A percentile compares a stretch with the other conserved stretches of the same genome.
phyloP scores from a whole-genome alignment of 23 red algal genomes.

The Rhodosorus marinus region DNA sequence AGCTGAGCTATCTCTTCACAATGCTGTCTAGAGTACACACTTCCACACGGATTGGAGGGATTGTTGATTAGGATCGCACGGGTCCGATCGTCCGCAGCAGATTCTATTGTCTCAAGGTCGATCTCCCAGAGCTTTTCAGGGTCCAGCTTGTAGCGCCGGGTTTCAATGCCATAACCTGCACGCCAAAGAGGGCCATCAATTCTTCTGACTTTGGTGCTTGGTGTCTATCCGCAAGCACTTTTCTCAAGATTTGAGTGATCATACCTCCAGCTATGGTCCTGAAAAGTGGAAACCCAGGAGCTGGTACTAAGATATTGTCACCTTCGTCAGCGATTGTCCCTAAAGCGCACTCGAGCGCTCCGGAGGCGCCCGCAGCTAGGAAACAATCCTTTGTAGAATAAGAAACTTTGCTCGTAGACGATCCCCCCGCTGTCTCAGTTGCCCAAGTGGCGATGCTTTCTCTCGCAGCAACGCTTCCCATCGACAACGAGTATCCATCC shows the following conservation, averaged over 20 bases:
- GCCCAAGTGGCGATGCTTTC: constrained; percentile 31
- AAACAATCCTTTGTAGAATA: constrained; percentile 53
- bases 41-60: constrained; percentile 93
- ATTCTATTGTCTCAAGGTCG: constrained; percentile 13
- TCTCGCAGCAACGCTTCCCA: constrained; percentile 36
- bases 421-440: too few species aligned
- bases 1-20: constrained; percentile 26
- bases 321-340: constrained; percentile 65
- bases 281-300: constrained; percentile 87
- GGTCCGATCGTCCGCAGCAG: constrained; percentile 49
- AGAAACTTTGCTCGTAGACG: too few species aligned
- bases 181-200: too few species aligned
- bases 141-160: constrained; percentile 34
- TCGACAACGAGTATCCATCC: constrained; percentile 74
- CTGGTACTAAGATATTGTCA: constrained; percentile 69
- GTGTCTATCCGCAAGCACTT: too few species aligned
- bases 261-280: constrained; percentile 47
- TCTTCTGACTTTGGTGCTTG: too few species aligned
- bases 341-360: constrained; percentile 71
- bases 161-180: constrained; percentile 47
- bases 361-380: constrained; percentile 63
- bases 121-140: constrained; percentile 57
- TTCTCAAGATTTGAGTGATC: too few species aligned
- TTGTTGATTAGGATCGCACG: constrained; percentile 89
- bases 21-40: constrained; percentile 41